Percentiles rank a stretch among this genome's conserved stretches.
These are phyloP conservation scores for Rhodomyrtus psidioides DNA, from an alignment of 441 rosid genomes.

Conservation along the genomic window DNA sequence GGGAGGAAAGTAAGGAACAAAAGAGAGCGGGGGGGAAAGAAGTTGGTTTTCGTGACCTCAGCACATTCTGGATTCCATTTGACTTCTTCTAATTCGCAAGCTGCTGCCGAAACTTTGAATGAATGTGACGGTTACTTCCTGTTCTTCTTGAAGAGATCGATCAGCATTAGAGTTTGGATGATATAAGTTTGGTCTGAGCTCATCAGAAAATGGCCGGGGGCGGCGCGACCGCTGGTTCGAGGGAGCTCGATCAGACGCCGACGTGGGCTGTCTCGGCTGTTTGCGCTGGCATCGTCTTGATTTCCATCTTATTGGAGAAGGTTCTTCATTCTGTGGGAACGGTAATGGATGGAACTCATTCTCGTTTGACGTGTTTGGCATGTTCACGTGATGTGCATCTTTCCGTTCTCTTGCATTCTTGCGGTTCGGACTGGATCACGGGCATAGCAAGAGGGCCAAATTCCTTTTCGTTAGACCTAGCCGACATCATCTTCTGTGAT, in stretches of 20 bases:
- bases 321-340: constrained; percentile 50
- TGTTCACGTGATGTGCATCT: background rate
- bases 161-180: background rate
- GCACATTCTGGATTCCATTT: background rate
- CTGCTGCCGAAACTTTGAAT: background rate
- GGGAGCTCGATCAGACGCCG: constrained; percentile 86
- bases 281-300: constrained; percentile 50
- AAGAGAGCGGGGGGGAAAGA: background rate
- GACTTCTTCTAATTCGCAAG: background rate
- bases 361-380: background rate
- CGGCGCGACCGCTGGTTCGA: background rate
- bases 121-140: background rate
- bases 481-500: background rate
- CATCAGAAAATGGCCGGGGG: constrained; percentile 29
- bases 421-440: background rate
- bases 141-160: background rate
- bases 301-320: constrained; percentile 66
- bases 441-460: background rate
- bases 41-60: background rate
- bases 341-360: constrained; percentile 18
- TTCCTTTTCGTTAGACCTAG: background rate
- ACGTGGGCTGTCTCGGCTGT: constrained; percentile 87
- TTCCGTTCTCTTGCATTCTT: background rate
- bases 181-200: background rate
- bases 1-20: background rate